Percentiles rank a stretch among this genome's conserved stretches.
phyloP scores from a whole-genome alignment of 305 asterid genomes.

The Fraxinus sp. region DNA sequence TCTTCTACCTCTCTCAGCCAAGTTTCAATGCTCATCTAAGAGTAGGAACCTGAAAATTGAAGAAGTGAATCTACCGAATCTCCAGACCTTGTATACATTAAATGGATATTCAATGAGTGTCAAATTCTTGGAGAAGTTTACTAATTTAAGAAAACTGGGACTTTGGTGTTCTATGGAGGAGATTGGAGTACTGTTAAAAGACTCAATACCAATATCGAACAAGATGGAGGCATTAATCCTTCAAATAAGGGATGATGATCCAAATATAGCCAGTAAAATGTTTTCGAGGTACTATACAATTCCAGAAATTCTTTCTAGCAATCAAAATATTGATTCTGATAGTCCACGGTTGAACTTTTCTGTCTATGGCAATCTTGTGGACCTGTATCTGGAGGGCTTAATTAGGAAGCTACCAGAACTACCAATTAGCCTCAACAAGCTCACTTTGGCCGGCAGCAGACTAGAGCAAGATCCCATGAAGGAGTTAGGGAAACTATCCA shows the following conservation, averaged over 20 bases:
- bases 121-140: background rate
- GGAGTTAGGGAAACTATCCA: background rate
- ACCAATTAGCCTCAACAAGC: slow-evolving; percentile 1
- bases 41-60: background rate
- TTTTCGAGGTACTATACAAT: background rate
- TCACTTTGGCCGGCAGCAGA: background rate
- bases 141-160: slow-evolving; percentile 7
- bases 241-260: background rate
- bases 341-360: background rate
- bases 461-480: slow-evolving; percentile 1
- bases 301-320: background rate
- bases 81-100: background rate
- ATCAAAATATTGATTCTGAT: background rate
- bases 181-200: background rate
- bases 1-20: background rate
- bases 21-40: background rate
- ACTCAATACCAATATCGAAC: background rate
- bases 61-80: slow-evolving; percentile 5
- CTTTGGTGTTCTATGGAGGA: slow-evolving; percentile 1
- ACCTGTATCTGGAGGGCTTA: background rate
- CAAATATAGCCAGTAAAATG: background rate
- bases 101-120: background rate
- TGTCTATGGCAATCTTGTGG: slow-evolving; percentile 2
- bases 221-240: background rate
- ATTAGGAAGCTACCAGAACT: background rate